Conservation (phyloP, 306 rosid genomes). For the Cicer arietinum region DNA sequence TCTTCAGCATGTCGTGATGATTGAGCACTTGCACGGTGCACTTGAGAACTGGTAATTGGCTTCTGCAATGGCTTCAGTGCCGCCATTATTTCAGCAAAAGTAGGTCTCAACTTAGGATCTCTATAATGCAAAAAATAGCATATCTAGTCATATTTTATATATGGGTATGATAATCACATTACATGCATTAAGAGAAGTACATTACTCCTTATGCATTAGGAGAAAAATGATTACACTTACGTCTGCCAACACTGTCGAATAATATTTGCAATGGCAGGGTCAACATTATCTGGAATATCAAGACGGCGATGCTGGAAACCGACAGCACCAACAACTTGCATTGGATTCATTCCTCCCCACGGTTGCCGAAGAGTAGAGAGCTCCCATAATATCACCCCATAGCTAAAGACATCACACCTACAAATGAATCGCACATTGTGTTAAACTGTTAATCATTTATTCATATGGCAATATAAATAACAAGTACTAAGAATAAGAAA, state of each 20-base stretch:
- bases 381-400: slow-evolving; percentile 97
- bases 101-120: slow-evolving; percentile 89
- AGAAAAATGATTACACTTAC: slow-evolving; percentile 58
- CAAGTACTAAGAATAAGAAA: slow-evolving; percentile 32
- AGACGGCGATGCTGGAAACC: slow-evolving; percentile 99
- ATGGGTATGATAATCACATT: neutral
- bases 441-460: neutral
- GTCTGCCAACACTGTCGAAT: slow-evolving; percentile 92
- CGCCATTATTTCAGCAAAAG: slow-evolving; percentile 94
- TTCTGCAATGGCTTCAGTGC: slow-evolving; percentile 92
- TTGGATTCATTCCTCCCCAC: slow-evolving; percentile 99
- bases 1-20: slow-evolving; percentile 56
- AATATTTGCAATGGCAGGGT: slow-evolving; percentile 81
- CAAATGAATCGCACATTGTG: neutral
- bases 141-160: slow-evolving; percentile 32
- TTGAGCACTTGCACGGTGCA: slow-evolving; percentile 59
- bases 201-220: slow-evolving; percentile 31
- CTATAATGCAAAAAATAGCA: slow-evolving; percentile 56
- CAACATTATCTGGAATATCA: slow-evolving; percentile 84
- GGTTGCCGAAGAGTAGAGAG: slow-evolving; percentile 92
- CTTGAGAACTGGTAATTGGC: slow-evolving; percentile 70
- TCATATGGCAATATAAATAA: slow-evolving; percentile 18
- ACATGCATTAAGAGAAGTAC: slow-evolving; percentile 21
- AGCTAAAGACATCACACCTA: slow-evolving; percentile 96
- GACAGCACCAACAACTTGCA: slow-evolving; percentile 99